These are phyloP conservation scores for Plantago coronopus DNA, from an alignment of 305 asterid species.

Conservation along the genomic window DNA sequence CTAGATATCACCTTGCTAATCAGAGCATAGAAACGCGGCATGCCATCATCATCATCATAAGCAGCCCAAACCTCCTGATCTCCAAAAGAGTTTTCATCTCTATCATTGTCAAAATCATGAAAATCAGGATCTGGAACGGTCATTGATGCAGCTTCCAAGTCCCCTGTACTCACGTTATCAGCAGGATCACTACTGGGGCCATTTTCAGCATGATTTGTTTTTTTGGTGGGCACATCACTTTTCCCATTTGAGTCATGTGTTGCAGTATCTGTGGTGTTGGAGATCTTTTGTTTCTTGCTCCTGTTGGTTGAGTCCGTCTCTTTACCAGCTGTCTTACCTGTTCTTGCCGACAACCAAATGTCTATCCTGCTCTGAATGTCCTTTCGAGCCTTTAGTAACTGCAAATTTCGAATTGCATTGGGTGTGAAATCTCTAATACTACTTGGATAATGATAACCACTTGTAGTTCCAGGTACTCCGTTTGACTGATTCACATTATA, in stretches of 20 bases:
- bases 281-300: conserved; percentile 34
- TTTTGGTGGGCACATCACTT: conserved; percentile 23
- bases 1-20: conserved; percentile 62
- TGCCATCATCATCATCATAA: conserved; percentile 83
- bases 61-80: conserved; percentile 94
- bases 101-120: conserved; percentile 79
- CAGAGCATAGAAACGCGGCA: conserved; percentile 93
- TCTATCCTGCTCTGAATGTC: conserved; percentile 44
- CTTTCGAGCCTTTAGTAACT: conserved; percentile 46
- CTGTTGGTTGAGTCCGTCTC: conserved; percentile 33
- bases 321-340: conserved; percentile 27
- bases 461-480: conserved; percentile 20
- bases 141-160: conserved; percentile 29
- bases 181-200: conserved; percentile 16
- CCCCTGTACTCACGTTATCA: conserved; percentile 16
- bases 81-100: conserved; percentile 65
- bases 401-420: conserved; percentile 42
- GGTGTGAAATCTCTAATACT: conserved; percentile 49
- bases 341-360: conserved; percentile 31
- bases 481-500: conserved; percentile 22
- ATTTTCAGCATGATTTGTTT: conserved; percentile 24
- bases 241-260: conserved; percentile 23
- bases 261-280: conserved; percentile 17
- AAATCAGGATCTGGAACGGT: conserved; percentile 81
- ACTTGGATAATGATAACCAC: conserved; percentile 34